Conservation (phyloP, 306 rosid genomes). For the Glycine latifolia region DNA sequence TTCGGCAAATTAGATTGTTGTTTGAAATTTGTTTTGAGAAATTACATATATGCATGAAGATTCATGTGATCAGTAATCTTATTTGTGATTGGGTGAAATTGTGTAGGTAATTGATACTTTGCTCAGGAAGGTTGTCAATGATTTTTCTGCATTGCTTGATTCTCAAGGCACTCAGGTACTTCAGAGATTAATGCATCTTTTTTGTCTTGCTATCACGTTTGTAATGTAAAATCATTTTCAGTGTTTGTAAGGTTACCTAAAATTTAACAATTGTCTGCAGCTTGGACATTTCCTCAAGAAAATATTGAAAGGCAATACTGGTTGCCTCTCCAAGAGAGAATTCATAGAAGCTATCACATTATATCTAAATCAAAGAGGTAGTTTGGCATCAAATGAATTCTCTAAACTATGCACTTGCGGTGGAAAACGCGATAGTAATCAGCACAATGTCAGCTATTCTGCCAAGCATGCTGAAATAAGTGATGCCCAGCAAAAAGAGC, state of each 20-base stretch:
- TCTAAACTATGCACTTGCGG: conserved; percentile 81
- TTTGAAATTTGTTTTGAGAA: not conserved
- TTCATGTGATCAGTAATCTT: conserved; percentile 34
- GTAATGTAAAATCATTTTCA: conserved; percentile 23
- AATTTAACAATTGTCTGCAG: not conserved
- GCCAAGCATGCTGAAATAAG: conserved; percentile 55
- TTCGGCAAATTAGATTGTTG: not conserved
- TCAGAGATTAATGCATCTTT: conserved; percentile 29
- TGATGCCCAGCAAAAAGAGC: conserved; percentile 72
- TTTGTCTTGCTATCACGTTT: conserved; percentile 1
- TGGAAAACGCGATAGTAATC: conserved; percentile 59
- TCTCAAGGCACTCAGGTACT: conserved; percentile 95
- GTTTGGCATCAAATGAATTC: conserved; percentile 69
- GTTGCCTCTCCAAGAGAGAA: conserved; percentile 67
- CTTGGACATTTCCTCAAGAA: conserved; percentile 85
- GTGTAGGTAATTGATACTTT: conserved; percentile 82
- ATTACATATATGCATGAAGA: not conserved
- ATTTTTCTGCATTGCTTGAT: conserved; percentile 86
- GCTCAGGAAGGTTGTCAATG: conserved; percentile 76
- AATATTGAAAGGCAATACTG: conserved; percentile 65
- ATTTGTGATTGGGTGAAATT: conserved; percentile 40
- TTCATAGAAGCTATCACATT: conserved; percentile 70
- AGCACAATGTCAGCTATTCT: conserved; percentile 43
- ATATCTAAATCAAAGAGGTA: conserved; percentile 73
- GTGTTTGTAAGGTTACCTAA: not conserved